These are phyloP conservation scores for Tulasnella sp. DNA, from an alignment of 768 basidiomycete genomes.

Conservation along the genomic window DNA sequence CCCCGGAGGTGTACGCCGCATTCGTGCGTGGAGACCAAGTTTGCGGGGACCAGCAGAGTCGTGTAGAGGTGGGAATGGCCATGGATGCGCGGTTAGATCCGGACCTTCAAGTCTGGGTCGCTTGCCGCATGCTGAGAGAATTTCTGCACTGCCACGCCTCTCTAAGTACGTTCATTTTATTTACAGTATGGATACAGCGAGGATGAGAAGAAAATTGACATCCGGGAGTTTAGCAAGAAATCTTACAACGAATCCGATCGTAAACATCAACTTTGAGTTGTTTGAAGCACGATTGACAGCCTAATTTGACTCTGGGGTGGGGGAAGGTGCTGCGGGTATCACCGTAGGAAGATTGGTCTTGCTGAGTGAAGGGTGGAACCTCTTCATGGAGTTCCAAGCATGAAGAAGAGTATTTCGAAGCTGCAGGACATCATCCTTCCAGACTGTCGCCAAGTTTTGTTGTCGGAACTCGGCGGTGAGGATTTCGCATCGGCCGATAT, in stretches of 20 bases:
- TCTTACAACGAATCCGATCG: not conserved
- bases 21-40: not conserved
- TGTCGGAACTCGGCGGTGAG: slow-evolving; percentile 82
- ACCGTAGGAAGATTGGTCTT: not conserved
- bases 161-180: not conserved
- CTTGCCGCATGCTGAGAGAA: not conserved
- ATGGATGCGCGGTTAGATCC: not conserved
- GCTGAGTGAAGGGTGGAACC: not conserved
- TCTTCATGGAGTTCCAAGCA: slow-evolving; percentile 41
- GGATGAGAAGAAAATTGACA: not conserved
- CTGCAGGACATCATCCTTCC: slow-evolving; percentile 93
- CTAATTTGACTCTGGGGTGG: not conserved
- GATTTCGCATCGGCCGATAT: slow-evolving; percentile 72
- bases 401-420: slow-evolving; percentile 91
- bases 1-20: not conserved
- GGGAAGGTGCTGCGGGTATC: not conserved
- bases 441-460: slow-evolving; percentile 76
- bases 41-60: not conserved
- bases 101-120: not conserved
- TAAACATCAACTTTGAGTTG: not conserved
- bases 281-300: not conserved
- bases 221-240: not conserved
- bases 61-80: not conserved
- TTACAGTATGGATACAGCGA: not conserved
- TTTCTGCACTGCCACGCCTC: not conserved